phyloP scores from a whole-genome alignment of 2,329 filamentous ascomycete species.

The Alternaria ventricosa region DNA sequence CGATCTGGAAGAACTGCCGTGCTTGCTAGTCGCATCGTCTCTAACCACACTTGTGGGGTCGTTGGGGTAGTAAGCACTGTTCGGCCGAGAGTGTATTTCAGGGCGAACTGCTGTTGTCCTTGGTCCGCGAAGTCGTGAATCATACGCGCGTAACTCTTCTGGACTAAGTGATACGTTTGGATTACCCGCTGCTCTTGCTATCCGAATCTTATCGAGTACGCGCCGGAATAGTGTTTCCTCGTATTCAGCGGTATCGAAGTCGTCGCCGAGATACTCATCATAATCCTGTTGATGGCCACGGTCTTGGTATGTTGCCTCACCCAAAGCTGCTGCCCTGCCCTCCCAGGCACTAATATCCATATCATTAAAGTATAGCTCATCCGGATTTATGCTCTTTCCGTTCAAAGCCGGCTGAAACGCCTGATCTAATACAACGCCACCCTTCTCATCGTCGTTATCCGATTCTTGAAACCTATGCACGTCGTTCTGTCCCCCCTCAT shows the following conservation, averaged over 20 bases:
- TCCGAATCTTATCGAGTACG: slow-evolving; percentile 79
- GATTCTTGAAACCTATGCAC: slow-evolving; percentile 70
- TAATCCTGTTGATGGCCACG: slow-evolving; percentile 60
- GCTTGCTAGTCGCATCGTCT: slow-evolving; percentile 39
- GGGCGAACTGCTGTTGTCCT: slow-evolving; percentile 38
- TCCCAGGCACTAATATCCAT: slow-evolving; percentile 54
- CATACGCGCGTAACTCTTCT: slow-evolving; percentile 81
- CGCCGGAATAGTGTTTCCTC: slow-evolving; percentile 79
- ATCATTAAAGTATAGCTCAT: slow-evolving; percentile 58
- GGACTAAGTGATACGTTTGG: slow-evolving; percentile 79
- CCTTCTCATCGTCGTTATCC: slow-evolving; percentile 59
- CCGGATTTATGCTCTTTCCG: slow-evolving; percentile 48
- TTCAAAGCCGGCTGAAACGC: slow-evolving; percentile 41
- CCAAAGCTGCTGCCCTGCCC: slow-evolving; percentile 52
- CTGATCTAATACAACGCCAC: slow-evolving; percentile 53
- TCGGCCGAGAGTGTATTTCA: slow-evolving; percentile 24
- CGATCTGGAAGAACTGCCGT: slow-evolving; percentile 38
- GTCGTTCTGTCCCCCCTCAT: slow-evolving; percentile 52
- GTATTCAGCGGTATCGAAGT: slow-evolving; percentile 49
- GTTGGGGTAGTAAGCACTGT: slow-evolving; percentile 35
- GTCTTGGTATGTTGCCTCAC: slow-evolving; percentile 55
- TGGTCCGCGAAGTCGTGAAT: slow-evolving; percentile 67
- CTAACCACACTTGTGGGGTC: slow-evolving; percentile 38
- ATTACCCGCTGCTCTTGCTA: slow-evolving; percentile 77
- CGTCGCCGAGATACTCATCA: slow-evolving; percentile 50